Evolutionary conservation across 345 rosid genomes (phyloP), one percentile per base, ranked within the genome.

Genomic region (Theobroma cacao): DNA sequence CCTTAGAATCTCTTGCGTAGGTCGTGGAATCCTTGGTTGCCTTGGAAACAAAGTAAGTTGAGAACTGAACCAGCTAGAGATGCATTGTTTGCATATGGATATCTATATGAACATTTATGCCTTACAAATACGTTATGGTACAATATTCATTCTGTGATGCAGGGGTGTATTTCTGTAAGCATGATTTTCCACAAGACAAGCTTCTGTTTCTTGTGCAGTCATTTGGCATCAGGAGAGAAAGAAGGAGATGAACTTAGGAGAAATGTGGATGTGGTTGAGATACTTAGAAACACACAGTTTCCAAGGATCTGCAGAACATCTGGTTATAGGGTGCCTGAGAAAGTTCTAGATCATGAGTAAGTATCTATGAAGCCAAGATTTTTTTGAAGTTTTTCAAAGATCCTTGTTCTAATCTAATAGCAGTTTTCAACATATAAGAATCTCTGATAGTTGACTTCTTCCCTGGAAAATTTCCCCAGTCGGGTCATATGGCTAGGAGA

Each of bases 101-200:
- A 71, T 55, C 4, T 2, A 55, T 2, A 22, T 9, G 60, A 55
- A 22, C 60, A 22, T 55, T 13, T 28, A 28, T 30, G 11, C 63
- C 31, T 7, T 28, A 28, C 18, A 61, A 30, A 30, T 61, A 61
- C 15, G 40, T 61, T 30, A 30, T 58, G n/a, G 5, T 12, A 43
- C 11, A 1, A 20, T 64, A 20, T 77, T 65, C 31, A 24, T 55
- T 85, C 24, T 80, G 34, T 62, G 58, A 72, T 88, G 84, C 87
- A 95, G 99, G 99, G 99, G 22, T 95, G 98, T 77, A 93, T 95
- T 71, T 91, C 97, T 4, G 95, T 95, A 63, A 93, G 99, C 85
- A 88, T 93, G 90, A 82, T 84, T 65, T 87, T 93, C 75, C 91
- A 93, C 76, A 90, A 91, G 85, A 92, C 98, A 15, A 93, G 90